Evolutionary conservation across 805 yeast genomes (phyloP).

Genomic region (Lachancea sp.): DNA sequence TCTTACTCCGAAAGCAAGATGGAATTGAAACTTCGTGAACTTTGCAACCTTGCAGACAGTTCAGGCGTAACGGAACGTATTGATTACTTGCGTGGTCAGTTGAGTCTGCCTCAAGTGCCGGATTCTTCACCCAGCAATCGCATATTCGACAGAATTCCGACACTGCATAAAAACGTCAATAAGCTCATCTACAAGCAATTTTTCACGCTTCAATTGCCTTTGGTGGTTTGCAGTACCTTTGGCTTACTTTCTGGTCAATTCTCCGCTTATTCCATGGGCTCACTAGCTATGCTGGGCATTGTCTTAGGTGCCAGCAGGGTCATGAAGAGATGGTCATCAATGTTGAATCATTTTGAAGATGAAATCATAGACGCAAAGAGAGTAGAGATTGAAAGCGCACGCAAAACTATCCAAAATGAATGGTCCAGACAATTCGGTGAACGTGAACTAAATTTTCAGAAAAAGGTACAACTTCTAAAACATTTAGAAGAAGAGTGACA

Average conservation of each 20-base stretch:
- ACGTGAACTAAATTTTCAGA: background rate
- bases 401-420: background rate
- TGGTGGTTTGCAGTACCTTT: slow-evolving; percentile 21
- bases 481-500: background rate
- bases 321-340: slow-evolving; percentile 26
- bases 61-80: slow-evolving; percentile 24
- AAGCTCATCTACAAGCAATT: slow-evolving; percentile 24
- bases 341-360: slow-evolving; percentile 11
- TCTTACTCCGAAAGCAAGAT: slow-evolving; percentile 28
- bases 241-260: slow-evolving; percentile 28
- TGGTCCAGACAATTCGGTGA: background rate
- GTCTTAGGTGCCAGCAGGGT: slow-evolving; percentile 30
- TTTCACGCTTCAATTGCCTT: slow-evolving; percentile 30
- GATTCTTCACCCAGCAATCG: slow-evolving; percentile 5
- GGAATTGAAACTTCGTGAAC: slow-evolving; percentile 21
- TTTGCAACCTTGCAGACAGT: slow-evolving; percentile 21
- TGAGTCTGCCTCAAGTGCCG: background rate
- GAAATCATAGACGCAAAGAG: slow-evolving; percentile 13
- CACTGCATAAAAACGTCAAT: slow-evolving; percentile 23
- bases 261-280: slow-evolving; percentile 29
- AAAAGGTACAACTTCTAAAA: background rate
- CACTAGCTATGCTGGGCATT: slow-evolving; percentile 29
- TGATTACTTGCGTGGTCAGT: slow-evolving; percentile 29
- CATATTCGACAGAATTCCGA: slow-evolving; percentile 17
- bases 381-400: slow-evolving; percentile 13